Conservation (phyloP, 2,329 filamentous ascomycete genomes). For the Pseudocercospora vitis region DNA sequence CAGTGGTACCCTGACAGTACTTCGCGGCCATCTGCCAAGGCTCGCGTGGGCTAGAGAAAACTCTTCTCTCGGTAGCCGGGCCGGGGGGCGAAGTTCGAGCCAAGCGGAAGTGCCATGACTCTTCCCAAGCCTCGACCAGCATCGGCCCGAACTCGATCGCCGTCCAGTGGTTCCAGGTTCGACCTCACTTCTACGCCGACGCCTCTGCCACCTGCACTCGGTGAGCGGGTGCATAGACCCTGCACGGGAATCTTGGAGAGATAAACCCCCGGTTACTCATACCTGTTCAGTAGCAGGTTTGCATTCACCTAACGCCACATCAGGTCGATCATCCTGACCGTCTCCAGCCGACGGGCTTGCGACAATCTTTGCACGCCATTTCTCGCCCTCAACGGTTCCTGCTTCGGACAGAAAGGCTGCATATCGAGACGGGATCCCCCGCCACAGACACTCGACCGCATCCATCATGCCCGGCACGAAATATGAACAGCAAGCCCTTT, state of each 20-base stretch:
- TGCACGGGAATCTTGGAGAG: conserved; percentile 12
- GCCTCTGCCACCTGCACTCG: not conserved
- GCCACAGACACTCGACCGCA: not conserved
- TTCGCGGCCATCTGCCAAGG: too few species aligned
- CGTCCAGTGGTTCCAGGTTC: too few species aligned
- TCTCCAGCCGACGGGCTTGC: not conserved
- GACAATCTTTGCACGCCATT: conserved; percentile 5
- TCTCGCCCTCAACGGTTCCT: not conserved
- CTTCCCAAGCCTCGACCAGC: too few species aligned
- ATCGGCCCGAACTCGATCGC: too few species aligned
- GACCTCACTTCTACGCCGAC: not conserved
- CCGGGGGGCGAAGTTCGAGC: too few species aligned
- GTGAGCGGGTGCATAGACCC: conserved; percentile 14
- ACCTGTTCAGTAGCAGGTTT: conserved; percentile 6
- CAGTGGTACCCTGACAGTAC: too few species aligned
- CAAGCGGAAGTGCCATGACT: too few species aligned
- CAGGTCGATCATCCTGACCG: not conserved
- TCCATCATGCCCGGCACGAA: conserved; percentile 21
- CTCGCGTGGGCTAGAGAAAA: too few species aligned
- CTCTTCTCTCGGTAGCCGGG: too few species aligned
- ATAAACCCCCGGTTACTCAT: conserved; percentile 12
- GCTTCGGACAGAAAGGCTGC: conserved; percentile 2
- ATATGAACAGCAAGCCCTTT: conserved; percentile 52
- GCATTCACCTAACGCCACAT: conserved; percentile 7
- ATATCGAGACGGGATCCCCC: not conserved